These are phyloP conservation scores for Penicillium antarcticum DNA, from an alignment of 495 filamentous ascomycete species.

Conservation along the genomic window DNA sequence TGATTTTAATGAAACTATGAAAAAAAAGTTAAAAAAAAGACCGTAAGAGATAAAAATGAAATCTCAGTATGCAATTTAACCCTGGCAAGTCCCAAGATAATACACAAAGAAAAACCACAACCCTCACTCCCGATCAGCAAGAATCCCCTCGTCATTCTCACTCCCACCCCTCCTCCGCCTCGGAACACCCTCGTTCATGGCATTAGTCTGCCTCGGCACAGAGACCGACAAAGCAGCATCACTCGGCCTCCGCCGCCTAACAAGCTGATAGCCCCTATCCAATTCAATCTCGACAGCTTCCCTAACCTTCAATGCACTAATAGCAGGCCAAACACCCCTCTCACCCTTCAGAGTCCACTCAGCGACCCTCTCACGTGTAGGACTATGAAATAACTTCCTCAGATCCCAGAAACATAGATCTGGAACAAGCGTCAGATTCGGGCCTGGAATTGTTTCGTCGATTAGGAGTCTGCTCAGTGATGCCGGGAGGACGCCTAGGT, in stretches of 20 bases:
- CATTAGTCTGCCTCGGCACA: conserved; percentile 8
- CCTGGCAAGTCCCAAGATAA: too few relatives aligned
- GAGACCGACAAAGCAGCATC: conserved; percentile 17
- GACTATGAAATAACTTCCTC: conserved; percentile 71
- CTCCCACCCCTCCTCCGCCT: conserved; percentile 23
- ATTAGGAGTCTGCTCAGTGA: conserved; percentile 74
- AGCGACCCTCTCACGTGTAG: conserved; percentile 68
- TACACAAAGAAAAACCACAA: neutral
- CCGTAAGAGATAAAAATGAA: too few relatives aligned
- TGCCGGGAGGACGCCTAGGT: conserved; percentile 65
- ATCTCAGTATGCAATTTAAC: too few relatives aligned
- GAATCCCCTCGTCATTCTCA: conserved; percentile 28
- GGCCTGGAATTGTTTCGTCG: conserved; percentile 81
- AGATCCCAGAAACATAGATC: conserved; percentile 72
- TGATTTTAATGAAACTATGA: too few relatives aligned
- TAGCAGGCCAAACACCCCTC: conserved; percentile 87
- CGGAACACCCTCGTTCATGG: conserved; percentile 30
- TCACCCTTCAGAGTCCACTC: conserved; percentile 88
- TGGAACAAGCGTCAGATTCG: conserved; percentile 78
- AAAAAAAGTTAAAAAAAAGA: too few relatives aligned
- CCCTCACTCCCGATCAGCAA: conserved; percentile 22
- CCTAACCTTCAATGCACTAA: conserved; percentile 76
- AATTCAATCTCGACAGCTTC: conserved; percentile 85
- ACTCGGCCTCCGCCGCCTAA: conserved; percentile 55
- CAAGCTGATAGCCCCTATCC: conserved; percentile 77